A percentile compares a stretch with the other conserved stretches of the same genome.
Conservation (phyloP, 805 yeast genomes). For the Candida coquimbonensis region DNA sequence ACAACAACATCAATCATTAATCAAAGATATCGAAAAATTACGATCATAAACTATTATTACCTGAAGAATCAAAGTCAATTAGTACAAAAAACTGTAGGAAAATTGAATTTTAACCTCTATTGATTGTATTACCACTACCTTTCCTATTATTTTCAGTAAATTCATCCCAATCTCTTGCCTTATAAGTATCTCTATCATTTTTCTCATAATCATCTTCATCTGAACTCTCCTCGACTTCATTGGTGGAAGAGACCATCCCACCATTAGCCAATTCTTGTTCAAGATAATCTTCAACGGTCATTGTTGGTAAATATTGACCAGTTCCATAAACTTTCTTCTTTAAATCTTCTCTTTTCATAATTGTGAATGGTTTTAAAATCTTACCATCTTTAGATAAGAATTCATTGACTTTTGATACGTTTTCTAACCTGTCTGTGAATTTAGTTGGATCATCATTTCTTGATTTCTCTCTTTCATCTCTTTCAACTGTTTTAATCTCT, state of each 20-base stretch:
- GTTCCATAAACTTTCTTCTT: constrained; percentile 73
- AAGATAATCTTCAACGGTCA: constrained; percentile 87
- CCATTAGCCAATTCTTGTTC: constrained; percentile 84
- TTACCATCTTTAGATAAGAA: constrained; percentile 67
- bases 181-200: constrained; percentile 61
- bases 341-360: constrained; percentile 54
- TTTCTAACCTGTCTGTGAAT: constrained; percentile 61
- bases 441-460: constrained; percentile 31
- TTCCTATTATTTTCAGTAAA: constrained; percentile 79
- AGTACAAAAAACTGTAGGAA: no score
- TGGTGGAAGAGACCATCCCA: constrained; percentile 48
- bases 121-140: constrained; percentile 86
- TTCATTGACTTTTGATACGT: constrained; percentile 32
- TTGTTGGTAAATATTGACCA: constrained; percentile 88
- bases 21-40: constrained; percentile 3
- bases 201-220: constrained; percentile 56
- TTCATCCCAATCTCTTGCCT: constrained; percentile 87
- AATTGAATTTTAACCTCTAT: constrained; percentile 39
- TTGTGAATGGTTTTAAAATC: constrained; percentile 77
- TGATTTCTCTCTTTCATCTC: constrained; percentile 10
- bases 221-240: constrained; percentile 27
- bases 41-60: neutral
- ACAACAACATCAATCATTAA: neutral
- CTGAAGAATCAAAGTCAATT: no score
- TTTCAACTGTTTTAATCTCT: constrained; percentile 16